Conservation (phyloP, 2,329 filamentous ascomycete genomes). For the Ilyonectria destructans region DNA sequence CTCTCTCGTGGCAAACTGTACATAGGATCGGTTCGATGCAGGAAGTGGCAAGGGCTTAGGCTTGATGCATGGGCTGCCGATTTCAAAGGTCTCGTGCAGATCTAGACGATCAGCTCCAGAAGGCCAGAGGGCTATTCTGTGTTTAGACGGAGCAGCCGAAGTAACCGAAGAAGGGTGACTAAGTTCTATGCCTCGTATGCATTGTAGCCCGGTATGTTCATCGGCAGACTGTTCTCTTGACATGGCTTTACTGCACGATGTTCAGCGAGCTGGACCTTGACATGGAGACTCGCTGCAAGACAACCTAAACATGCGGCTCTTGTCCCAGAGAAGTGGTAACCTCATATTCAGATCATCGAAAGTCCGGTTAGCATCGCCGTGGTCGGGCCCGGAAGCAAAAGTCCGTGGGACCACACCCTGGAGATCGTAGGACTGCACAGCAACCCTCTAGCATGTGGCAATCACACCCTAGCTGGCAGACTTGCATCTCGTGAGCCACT, state of each 20-base stretch:
- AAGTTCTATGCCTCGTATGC: neutral
- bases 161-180: neutral
- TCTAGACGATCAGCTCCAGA: neutral
- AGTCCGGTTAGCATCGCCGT: constrained; percentile 19
- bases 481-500: constrained; percentile 6
- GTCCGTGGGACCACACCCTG: constrained; percentile 9
- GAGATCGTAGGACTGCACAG: constrained; percentile 7
- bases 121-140: neutral
- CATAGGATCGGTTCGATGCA: neutral
- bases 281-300: neutral
- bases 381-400: constrained; percentile 17
- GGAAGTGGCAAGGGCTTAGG: neutral
- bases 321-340: constrained; percentile 11
- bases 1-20: neutral
- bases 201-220: neutral
- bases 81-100: constrained; percentile 5
- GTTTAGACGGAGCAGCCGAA: neutral
- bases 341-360: constrained; percentile 15
- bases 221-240: neutral
- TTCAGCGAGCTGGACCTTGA: neutral
- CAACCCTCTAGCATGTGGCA: neutral
- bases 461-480: neutral
- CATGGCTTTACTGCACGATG: too few relatives aligned
- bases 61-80: constrained; percentile 1
- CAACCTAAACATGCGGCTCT: constrained; percentile 12